phyloP scores from a whole-genome alignment of 2,329 filamentous ascomycete genomes.

The Cryoendolithus antarcticus region DNA sequence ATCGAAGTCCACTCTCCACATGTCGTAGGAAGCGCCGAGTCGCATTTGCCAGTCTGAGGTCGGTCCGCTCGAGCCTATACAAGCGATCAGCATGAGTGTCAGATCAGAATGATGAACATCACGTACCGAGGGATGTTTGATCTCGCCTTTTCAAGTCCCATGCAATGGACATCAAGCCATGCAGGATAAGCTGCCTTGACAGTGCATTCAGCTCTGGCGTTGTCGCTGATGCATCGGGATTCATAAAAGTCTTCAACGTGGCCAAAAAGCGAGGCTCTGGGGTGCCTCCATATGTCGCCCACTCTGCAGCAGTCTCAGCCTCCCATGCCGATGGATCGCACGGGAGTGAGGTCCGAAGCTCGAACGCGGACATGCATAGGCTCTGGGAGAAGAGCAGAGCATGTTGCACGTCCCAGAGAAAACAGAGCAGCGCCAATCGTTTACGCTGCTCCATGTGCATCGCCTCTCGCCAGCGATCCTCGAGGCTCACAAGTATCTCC shows the following conservation, averaged over 20 bases:
- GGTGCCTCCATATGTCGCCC: slow-evolving; percentile 21
- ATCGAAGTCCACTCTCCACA: slow-evolving; percentile 49
- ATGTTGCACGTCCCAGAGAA: slow-evolving; percentile 56
- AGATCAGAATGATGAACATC: too few species aligned
- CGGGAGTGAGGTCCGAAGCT: slow-evolving; percentile 45
- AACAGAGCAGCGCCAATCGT: slow-evolving; percentile 47
- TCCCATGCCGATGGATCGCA: slow-evolving; percentile 47
- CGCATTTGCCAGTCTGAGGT: slow-evolving; percentile 38
- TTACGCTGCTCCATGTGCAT: slow-evolving; percentile 47
- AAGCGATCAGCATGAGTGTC: too few species aligned
- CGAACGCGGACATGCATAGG: slow-evolving; percentile 54
- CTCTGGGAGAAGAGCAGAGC: slow-evolving; percentile 54
- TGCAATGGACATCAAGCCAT: slow-evolving; percentile 50
- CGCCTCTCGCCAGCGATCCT: slow-evolving; percentile 41
- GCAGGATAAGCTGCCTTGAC: slow-evolving; percentile 43
- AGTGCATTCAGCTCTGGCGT: slow-evolving; percentile 36
- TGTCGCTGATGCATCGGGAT: slow-evolving; percentile 27
- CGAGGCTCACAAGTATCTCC: slow-evolving; percentile 21
- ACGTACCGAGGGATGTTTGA: slow-evolving; percentile 45
- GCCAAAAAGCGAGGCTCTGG: slow-evolving; percentile 34
- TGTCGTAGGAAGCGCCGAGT: slow-evolving; percentile 41
- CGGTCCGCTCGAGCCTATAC: slow-evolving; percentile 1
- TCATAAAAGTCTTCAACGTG: slow-evolving; percentile 45
- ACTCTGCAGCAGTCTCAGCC: slow-evolving; percentile 39
- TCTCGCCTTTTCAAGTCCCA: slow-evolving; percentile 52